These are phyloP conservation scores for Clathrospora elynae DNA, from an alignment of 2,329 filamentous ascomycete genomes.

Conservation along the genomic window DNA sequence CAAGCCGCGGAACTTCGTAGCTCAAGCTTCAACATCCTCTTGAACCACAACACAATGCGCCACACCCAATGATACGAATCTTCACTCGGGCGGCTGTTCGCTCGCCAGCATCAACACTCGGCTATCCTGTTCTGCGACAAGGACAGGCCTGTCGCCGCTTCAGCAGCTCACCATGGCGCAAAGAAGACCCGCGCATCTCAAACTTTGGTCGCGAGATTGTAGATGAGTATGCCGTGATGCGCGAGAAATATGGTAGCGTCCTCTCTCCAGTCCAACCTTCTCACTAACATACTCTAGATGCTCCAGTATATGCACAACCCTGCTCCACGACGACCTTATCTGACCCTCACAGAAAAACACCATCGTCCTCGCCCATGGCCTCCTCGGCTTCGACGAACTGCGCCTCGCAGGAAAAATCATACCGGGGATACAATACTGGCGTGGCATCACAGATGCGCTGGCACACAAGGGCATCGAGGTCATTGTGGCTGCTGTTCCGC, in stretches of 20 bases:
- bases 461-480: constrained; percentile 62
- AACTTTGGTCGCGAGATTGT: constrained; percentile 59
- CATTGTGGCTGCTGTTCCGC: constrained; percentile 64
- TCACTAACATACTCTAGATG: constrained; percentile 34
- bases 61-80: constrained; percentile 39
- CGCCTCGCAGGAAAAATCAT: constrained; percentile 59
- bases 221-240: constrained; percentile 66
- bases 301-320: constrained; percentile 33
- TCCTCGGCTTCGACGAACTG: constrained; percentile 68
- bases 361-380: constrained; percentile 67
- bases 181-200: constrained; percentile 57
- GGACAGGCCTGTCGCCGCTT: constrained; percentile 23
- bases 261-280: background rate
- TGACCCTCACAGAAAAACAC: constrained; percentile 54
- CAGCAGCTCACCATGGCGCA: constrained; percentile 28
- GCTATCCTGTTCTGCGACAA: background rate
- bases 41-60: constrained; percentile 23
- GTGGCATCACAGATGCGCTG: constrained; percentile 65
- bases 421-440: constrained; percentile 67
- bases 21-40: constrained; percentile 12
- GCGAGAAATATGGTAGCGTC: constrained; percentile 60
- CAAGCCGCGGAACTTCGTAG: constrained; percentile 15
- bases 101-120: constrained; percentile 20
- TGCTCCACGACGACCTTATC: constrained; percentile 36
- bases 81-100: constrained; percentile 33